phyloP scores from a whole-genome alignment of 441 rosid genomes.

The Raphanus hybrid region DNA sequence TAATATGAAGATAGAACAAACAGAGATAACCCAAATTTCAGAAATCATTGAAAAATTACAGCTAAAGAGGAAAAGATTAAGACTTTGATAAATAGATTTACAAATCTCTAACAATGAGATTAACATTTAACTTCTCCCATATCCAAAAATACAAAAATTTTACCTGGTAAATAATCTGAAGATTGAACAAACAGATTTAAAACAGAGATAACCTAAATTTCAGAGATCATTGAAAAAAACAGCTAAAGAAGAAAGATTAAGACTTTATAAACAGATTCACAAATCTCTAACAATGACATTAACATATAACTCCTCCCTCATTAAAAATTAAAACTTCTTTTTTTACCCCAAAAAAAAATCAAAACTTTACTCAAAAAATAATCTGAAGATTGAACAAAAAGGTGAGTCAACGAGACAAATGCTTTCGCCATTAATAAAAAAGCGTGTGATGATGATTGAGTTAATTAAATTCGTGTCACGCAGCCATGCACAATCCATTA shows the following conservation, averaged over 20 bases:
- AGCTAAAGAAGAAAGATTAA: neutral
- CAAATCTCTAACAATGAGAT: conserved; percentile 25
- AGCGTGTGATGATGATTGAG: neutral
- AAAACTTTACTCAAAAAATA: conserved; percentile 4
- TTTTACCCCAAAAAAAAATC: neutral
- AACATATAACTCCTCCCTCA: neutral
- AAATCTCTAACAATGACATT: conserved; percentile 24
- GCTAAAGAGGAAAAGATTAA: neutral
- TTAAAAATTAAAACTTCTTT: neutral
- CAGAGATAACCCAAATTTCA: neutral
- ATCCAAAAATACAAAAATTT: neutral
- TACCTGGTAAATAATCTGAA: neutral
- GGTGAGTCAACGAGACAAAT: conserved; percentile 9
- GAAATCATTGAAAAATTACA: neutral
- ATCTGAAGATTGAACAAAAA: conserved; percentile 1
- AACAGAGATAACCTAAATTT: neutral
- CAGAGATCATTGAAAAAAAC: neutral
- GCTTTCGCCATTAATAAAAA: conserved; percentile 19
- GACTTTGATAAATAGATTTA: neutral
- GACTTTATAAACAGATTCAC: conserved; percentile 1
- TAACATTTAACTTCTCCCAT: neutral
- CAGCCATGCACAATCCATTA: conserved; percentile 30
- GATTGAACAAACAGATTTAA: neutral
- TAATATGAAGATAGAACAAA: neutral
- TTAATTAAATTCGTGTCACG: neutral